Evolutionary conservation across 2,329 filamentous ascomycete species (phyloP).

Genomic region (Massarina eburnea): DNA sequence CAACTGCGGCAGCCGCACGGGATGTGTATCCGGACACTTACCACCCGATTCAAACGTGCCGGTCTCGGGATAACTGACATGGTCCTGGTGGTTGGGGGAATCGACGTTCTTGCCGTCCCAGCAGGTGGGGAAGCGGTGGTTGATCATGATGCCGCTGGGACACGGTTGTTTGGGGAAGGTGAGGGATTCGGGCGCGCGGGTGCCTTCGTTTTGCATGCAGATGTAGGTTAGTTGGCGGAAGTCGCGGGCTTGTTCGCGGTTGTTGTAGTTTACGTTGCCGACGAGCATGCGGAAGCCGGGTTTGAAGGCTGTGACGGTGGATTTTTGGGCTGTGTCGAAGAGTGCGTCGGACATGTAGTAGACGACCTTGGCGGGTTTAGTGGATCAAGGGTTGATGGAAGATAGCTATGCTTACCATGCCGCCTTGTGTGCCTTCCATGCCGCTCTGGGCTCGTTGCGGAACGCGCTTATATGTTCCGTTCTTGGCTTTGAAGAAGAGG

Average conservation of each 20-base stretch:
- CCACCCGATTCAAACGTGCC: constrained; percentile 38
- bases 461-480: constrained; percentile 44
- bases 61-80: constrained; percentile 44
- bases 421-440: constrained; percentile 47
- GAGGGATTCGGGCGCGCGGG: constrained; percentile 39
- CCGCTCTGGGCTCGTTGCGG: constrained; percentile 45
- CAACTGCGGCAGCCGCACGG: constrained; percentile 33
- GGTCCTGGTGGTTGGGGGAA: constrained; percentile 58
- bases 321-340: constrained; percentile 35
- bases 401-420: constrained; percentile 20
- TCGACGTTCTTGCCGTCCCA: constrained; percentile 56
- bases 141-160: constrained; percentile 44
- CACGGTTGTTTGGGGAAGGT: constrained; percentile 41
- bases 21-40: constrained; percentile 27
- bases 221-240: constrained; percentile 33
- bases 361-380: constrained; percentile 33
- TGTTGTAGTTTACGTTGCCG: constrained; percentile 41
- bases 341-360: constrained; percentile 48
- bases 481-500: constrained; percentile 21
- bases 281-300: constrained; percentile 52
- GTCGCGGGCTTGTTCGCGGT: constrained; percentile 26
- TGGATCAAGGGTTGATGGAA: constrained; percentile 11
- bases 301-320: constrained; percentile 46
- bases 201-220: constrained; percentile 38
- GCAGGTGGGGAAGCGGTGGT: constrained; percentile 46